Evolutionary conservation across 2,329 filamentous ascomycete genomes (phyloP).

Genomic region (Fusarium decemcellulare): DNA sequence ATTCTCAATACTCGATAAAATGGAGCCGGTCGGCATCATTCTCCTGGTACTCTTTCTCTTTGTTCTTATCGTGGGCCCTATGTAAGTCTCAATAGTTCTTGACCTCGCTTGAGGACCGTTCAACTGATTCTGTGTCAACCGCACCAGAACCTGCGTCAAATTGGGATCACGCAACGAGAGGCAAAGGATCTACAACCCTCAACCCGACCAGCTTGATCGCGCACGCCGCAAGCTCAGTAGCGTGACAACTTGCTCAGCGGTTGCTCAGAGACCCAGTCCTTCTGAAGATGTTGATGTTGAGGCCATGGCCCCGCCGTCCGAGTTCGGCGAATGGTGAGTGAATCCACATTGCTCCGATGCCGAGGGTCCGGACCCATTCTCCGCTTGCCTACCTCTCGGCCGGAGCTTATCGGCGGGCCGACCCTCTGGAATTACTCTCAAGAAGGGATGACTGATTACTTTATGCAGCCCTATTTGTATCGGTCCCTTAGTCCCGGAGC

Average conservation of each 20-base stretch:
- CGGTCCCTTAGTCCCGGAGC: conserved; percentile 49
- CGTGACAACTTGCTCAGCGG: conserved; percentile 46
- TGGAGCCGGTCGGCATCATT: conserved; percentile 47
- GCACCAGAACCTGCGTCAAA: conserved; percentile 36
- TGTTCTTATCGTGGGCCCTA: conserved; percentile 39
- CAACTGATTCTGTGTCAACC: conserved; percentile 14
- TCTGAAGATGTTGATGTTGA: conserved; percentile 36
- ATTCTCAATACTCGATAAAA: conserved; percentile 11
- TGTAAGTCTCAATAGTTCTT: conserved; percentile 28
- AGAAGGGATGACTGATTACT: conserved; percentile 14
- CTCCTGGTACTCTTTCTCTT: conserved; percentile 42
- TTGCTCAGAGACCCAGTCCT: conserved; percentile 21
- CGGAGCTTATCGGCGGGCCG: conserved; percentile 10
- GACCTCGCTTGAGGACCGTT: background rate
- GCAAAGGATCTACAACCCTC: conserved; percentile 37
- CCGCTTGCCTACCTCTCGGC: conserved; percentile 25
- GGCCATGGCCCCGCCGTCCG: conserved; percentile 28
- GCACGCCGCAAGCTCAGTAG: conserved; percentile 49
- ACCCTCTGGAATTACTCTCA: background rate
- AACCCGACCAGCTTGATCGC: conserved; percentile 39
- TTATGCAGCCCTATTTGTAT: conserved; percentile 52
- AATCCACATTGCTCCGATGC: conserved; percentile 13
- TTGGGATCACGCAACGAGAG: conserved; percentile 24
- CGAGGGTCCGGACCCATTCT: background rate
- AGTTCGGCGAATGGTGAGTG: conserved; percentile 47